A percentile compares a stretch with the other conserved stretches of the same genome.
Evolutionary conservation across 2,329 filamentous ascomycete genomes (phyloP).

Genomic region (Fusarium guadeloupense): DNA sequence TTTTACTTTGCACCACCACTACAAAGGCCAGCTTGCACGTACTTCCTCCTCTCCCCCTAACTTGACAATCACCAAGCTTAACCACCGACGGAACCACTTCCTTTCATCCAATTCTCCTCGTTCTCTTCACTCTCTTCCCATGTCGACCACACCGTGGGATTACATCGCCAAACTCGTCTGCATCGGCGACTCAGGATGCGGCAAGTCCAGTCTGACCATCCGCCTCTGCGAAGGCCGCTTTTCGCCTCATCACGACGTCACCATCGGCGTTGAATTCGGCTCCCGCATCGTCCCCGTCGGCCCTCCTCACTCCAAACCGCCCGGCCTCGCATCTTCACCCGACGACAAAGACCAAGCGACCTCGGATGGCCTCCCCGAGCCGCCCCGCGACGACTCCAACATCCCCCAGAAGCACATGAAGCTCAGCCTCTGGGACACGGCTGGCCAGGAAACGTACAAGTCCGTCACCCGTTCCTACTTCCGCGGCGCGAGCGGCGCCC

Average conservation of each 20-base stretch:
- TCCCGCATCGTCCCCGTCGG: conserved; percentile 92
- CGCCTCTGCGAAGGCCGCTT: conserved; percentile 97
- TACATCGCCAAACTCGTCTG: conserved; percentile 99
- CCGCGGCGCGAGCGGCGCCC: conserved; percentile 74
- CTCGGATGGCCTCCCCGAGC: conserved; percentile 60
- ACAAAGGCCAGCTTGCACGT: conserved; percentile 36
- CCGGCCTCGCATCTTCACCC: conserved; percentile 38
- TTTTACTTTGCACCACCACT: conserved; percentile 14
- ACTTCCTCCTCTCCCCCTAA: conserved; percentile 11
- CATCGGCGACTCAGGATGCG: conserved; percentile 95
- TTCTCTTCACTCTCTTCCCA: conserved; percentile 44
- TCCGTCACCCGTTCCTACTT: conserved; percentile 95
- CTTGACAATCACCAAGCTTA: conserved; percentile 10
- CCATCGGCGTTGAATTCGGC: conserved; percentile 96
- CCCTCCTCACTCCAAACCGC: conserved; percentile 72
- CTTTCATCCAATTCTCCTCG: conserved; percentile 3
- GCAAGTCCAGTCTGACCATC: conserved; percentile 93
- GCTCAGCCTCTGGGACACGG: conserved; percentile 93
- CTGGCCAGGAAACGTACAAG: conserved; percentile 97
- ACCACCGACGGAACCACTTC: conserved; percentile 4
- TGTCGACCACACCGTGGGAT: conserved; percentile 83
- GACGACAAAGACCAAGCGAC: conserved; percentile 21
- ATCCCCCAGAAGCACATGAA: conserved; percentile 83
- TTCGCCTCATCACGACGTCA: conserved; percentile 93
- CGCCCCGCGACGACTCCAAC: conserved; percentile 54